Percentiles rank a stretch among this genome's conserved stretches.
These are phyloP conservation scores for Berberis thunbergii DNA, from an alignment of 164 flowering plant genomes.

Conservation along the genomic window DNA sequence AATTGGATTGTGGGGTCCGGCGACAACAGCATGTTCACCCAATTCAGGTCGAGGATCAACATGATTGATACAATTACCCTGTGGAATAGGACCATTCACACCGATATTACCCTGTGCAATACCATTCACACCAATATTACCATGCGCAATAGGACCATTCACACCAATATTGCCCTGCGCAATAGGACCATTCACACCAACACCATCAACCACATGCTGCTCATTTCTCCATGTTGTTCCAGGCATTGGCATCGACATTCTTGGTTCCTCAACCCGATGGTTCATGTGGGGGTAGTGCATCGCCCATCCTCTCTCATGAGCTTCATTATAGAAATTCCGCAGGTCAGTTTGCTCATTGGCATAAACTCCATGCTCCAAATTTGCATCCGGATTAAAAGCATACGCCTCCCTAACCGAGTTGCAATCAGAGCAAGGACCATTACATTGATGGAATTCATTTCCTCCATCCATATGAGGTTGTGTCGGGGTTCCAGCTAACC, in stretches of 20 bases:
- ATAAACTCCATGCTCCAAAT: slow-evolving; percentile 38
- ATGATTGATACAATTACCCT: slow-evolving; percentile 34
- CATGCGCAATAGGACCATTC: slow-evolving; percentile 37
- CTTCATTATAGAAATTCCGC: slow-evolving; percentile 32
- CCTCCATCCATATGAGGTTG: slow-evolving; percentile 44
- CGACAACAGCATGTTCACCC: slow-evolving; percentile 42
- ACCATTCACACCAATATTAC: slow-evolving; percentile 25
- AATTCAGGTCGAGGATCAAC: slow-evolving; percentile 46
- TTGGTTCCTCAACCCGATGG: slow-evolving; percentile 50
- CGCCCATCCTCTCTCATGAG: slow-evolving; percentile 67
- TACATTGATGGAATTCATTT: slow-evolving; percentile 37
- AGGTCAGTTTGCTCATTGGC: slow-evolving; percentile 42
- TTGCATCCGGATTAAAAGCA: slow-evolving; percentile 38
- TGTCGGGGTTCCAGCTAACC: slow-evolving; percentile 23
- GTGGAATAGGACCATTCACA: not conserved
- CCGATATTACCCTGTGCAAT: too few species aligned
- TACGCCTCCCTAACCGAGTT: slow-evolving; percentile 38
- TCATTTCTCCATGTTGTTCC: slow-evolving; percentile 53
- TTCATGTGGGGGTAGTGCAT: slow-evolving; percentile 39
- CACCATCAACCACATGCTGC: slow-evolving; percentile 44
- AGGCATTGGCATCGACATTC: slow-evolving; percentile 25
- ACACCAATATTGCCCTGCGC: slow-evolving; percentile 32
- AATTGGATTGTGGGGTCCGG: slow-evolving; percentile 31
- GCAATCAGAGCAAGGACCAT: slow-evolving; percentile 42
- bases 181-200: slow-evolving; percentile 32